Evolutionary conservation across 2,329 filamentous ascomycete species (phyloP).

Genomic region (Pyrenochaeta sp.): DNA sequence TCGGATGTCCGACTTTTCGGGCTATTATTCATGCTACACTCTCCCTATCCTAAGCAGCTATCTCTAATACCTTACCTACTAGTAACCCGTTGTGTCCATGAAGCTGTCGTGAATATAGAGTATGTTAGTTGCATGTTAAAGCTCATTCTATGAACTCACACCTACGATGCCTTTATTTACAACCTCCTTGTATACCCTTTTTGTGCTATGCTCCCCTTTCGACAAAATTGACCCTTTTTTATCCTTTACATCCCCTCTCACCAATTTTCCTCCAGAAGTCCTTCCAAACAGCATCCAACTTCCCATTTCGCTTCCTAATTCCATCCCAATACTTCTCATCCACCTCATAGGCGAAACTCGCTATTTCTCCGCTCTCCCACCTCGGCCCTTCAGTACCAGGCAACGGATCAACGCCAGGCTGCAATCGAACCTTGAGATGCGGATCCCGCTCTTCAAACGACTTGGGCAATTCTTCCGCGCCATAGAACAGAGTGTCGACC

Average conservation of each 20-base stretch:
- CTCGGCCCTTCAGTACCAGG: neutral
- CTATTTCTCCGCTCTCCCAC: neutral
- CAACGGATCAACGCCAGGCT: neutral
- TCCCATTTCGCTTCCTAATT: constrained; percentile 6
- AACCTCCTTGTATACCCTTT: neutral
- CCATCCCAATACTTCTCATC: constrained; percentile 18
- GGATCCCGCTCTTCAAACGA: neutral
- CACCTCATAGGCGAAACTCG: neutral
- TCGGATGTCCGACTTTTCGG: neutral
- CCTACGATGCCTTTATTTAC: neutral
- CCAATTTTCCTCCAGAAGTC: neutral
- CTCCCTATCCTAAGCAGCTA: too few relatives aligned
- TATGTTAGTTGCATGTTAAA: too few relatives aligned
- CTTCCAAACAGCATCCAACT: neutral
- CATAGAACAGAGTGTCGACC: constrained; percentile 3
- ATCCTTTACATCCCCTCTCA: too few relatives aligned
- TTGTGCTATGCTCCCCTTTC: neutral
- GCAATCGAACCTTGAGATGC: neutral
- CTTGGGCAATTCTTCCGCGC: neutral
- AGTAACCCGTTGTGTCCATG: too few relatives aligned
- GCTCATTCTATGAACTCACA: too few relatives aligned
- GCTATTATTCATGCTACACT: neutral
- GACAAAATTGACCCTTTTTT: too few relatives aligned
- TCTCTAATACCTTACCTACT: too few relatives aligned
- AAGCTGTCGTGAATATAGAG: too few relatives aligned